Base-by-base conservation (phyloP, 352 stramenopile genomes). In the Bremia lactucae region DNA sequence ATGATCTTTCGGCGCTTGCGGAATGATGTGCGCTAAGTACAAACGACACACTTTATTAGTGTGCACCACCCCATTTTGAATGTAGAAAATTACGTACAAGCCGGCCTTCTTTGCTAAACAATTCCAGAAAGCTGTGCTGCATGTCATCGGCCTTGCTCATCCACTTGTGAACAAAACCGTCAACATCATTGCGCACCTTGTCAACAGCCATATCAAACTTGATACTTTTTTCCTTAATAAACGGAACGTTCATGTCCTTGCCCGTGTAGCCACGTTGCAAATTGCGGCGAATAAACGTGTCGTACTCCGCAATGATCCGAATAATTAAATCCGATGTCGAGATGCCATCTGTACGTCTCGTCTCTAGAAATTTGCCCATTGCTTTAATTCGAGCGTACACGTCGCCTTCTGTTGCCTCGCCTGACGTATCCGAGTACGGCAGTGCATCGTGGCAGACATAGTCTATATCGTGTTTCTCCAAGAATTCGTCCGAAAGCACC, bases 211-310 rank as follows among this genome's bases (percentile, higher is more conserved):
- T 90, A 51, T 93, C 80, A 37, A 90, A 74, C 62, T 93, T 88
- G 59, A 93, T 90, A 37, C 52, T 81, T 50, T 89, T 79, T 51
- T 93, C 81, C 45, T 90, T 87, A 36, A 95, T 78, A 52, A 84
- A 85, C 33, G 77, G 74, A 33, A 95, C 82, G 43, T 96, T 96
- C 83, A 96, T 95, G 35, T 95, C 85, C 58, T 94, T 95, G 53
- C 83, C 85, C 20, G 82, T 76, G 65, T 95, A 94, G 1, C 83
- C 85, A 26, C 83, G 78, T 52, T 87, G 60, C 40, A 96, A 52
- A 51, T 96, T 95, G 34, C 85, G 76, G 22, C 80, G 69, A 49
- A 96, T 93, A 56, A 94, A 95, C 52, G 82, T 93, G 57, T 95
- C 84, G 59, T 95, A 95, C 68, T 95, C 77, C 22, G 77, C 68